Conservation (phyloP, 2,329 filamentous ascomycete genomes). For the Scedosporium minutisporum region DNA sequence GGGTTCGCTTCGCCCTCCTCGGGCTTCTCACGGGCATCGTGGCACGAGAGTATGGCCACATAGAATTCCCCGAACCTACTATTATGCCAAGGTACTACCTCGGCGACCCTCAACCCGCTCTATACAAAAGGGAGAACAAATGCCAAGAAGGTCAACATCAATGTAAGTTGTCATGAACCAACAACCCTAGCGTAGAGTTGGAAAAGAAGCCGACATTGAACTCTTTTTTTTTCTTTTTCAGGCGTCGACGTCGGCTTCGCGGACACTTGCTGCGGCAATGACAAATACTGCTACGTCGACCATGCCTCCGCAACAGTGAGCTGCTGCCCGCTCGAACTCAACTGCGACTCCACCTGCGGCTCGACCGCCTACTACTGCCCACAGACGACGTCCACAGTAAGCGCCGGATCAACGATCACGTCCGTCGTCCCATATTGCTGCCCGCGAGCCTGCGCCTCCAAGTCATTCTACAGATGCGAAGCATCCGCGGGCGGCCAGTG, state of each 20-base stretch:
- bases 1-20: not conserved
- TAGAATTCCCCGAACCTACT: slow-evolving; percentile 5
- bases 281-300: slow-evolving; percentile 35
- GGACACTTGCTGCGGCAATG: slow-evolving; percentile 31
- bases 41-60: slow-evolving; percentile 1
- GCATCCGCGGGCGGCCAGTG: slow-evolving; percentile 35
- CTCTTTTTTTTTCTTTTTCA: slow-evolving; percentile 12
- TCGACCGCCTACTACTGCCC: slow-evolving; percentile 21
- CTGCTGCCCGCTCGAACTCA: slow-evolving; percentile 33
- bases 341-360: slow-evolving; percentile 28
- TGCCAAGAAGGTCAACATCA: slow-evolving; percentile 20
- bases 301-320: slow-evolving; percentile 16
- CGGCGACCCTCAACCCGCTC: slow-evolving; percentile 17
- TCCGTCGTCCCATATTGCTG: slow-evolving; percentile 25
- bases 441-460: slow-evolving; percentile 27
- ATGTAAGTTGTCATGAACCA: slow-evolving; percentile 16
- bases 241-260: slow-evolving; percentile 31
- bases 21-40: not conserved
- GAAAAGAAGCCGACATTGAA: slow-evolving; percentile 2
- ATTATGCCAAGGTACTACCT: slow-evolving; percentile 19
- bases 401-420: slow-evolving; percentile 12
- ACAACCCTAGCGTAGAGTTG: too few species aligned
- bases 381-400: slow-evolving; percentile 14
- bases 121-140: slow-evolving; percentile 17
- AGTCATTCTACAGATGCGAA: slow-evolving; percentile 35